These are phyloP conservation scores for Erysimum cheiri DNA, from an alignment of 441 rosid species.

Conservation along the genomic window DNA sequence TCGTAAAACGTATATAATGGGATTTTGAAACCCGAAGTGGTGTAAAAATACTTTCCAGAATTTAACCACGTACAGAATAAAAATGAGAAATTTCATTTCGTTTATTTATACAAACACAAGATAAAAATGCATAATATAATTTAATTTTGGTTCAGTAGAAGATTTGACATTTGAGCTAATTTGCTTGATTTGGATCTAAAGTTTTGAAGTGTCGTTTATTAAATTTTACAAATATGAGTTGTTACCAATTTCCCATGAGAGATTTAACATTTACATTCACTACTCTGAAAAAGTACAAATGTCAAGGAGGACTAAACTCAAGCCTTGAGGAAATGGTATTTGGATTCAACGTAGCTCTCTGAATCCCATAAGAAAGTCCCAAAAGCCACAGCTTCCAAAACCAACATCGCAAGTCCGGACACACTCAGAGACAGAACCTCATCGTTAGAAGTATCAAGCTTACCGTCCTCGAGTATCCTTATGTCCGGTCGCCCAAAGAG, in stretches of 20 bases:
- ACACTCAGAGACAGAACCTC: conserved; percentile 62
- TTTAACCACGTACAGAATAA: too few relatives aligned
- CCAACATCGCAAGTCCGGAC: conserved; percentile 83
- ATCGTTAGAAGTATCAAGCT: conserved; percentile 63
- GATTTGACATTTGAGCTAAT: background rate
- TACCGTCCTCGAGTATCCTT: conserved; percentile 72
- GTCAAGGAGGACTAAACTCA: conserved; percentile 30
- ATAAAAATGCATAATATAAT: too few relatives aligned
- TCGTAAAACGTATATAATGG: background rate
- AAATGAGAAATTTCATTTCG: background rate
- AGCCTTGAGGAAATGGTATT: conserved; percentile 69
- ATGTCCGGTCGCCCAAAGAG: conserved; percentile 85
- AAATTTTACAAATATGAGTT: conserved; percentile 18
- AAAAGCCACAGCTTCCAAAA: conserved; percentile 85
- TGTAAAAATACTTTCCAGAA: background rate
- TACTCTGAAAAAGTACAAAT: conserved; percentile 30
- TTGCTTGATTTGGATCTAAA: conserved; percentile 7
- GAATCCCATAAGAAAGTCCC: conserved; percentile 97
- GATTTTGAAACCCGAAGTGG: background rate
- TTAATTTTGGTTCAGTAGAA: background rate
- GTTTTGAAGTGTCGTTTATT: conserved; percentile 21
- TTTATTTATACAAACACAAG: background rate
- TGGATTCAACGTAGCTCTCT: conserved; percentile 85
- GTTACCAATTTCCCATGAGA: conserved; percentile 23
- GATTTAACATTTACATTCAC: conserved; percentile 40